Percentiles rank a stretch among this genome's conserved stretches.
phyloP scores from a whole-genome alignment of 345 rosid genomes.

The Triadica sebifera region DNA sequence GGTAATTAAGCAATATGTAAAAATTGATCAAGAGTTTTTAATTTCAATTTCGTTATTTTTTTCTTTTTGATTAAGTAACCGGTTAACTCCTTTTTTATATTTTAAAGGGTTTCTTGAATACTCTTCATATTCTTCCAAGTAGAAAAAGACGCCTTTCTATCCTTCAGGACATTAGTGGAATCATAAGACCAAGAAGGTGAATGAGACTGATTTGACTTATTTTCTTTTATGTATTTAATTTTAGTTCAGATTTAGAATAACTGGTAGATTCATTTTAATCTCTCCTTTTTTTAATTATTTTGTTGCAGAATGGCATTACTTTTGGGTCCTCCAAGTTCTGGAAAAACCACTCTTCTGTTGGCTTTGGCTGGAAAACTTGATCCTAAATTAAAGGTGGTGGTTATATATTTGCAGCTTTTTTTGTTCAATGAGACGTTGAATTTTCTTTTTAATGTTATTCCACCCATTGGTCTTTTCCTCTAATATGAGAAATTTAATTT shows the following conservation, averaged over 20 bases:
- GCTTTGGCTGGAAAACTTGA: slow-evolving; percentile 79
- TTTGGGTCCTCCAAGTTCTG: slow-evolving; percentile 81
- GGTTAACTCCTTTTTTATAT: background rate
- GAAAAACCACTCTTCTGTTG: slow-evolving; percentile 70
- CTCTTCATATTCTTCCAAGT: slow-evolving; percentile 41
- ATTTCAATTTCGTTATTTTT: background rate
- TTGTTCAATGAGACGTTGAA: background rate
- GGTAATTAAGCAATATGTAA: slow-evolving; percentile 36
- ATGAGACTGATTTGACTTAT: background rate
- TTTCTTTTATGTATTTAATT: background rate
- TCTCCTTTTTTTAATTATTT: background rate
- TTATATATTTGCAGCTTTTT: background rate
- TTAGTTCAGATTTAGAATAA: background rate
- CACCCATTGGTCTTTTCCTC: background rate
- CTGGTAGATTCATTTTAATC: too few species aligned
- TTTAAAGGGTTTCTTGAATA: slow-evolving; percentile 29
- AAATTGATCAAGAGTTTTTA: background rate
- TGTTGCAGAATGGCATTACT: slow-evolving; percentile 61
- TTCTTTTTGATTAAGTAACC: background rate
- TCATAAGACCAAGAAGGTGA: slow-evolving; percentile 71
- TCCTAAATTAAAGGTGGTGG: slow-evolving; percentile 44
- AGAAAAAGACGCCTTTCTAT: slow-evolving; percentile 50
- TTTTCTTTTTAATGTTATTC: background rate
- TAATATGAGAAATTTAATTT: background rate
- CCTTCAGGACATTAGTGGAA: slow-evolving; percentile 63